Evolutionary conservation across 345 rosid genomes (phyloP), one percentile per base, ranked within the genome.

Genomic region (Eutrema yunnanense): DNA sequence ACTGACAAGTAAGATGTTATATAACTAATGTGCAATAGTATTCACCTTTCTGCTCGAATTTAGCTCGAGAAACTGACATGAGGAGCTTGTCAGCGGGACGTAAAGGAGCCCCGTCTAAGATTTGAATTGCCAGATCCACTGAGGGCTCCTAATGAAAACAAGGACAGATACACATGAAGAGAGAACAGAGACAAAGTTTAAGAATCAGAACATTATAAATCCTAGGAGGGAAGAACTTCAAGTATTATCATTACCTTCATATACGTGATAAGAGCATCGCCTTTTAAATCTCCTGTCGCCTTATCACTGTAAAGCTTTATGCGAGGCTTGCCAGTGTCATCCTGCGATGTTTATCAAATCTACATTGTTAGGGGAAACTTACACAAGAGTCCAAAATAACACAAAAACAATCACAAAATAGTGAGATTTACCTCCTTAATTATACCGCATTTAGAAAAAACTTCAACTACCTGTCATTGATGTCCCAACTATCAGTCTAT

Each of bases 371-470:
- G n/a, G 46, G 11, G 32, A 43, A 52, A 57, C 50, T 58, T 43
- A 51, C 52, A 65, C 33, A 58, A 65, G 43, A 50, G 43, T 56
- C 11, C 40, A 26, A 16, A 40, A 65, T 11, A 48, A 32, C 33
- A 70, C 0, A 8, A 14, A 47, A 43, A 48, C 16, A 46, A 42
- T 58, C 65, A 53, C 38, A 67, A 47, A 50, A 46, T 8, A 73
- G 16, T 42, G 53, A 59, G 55, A 67, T 19, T 38, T 84, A 92
- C 99, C 97, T 92, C 99, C 76, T 92, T 96, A 69, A 96, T 88
- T 79, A 92, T 85, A 68, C 99, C 98, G 64, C 99, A 96, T 84
- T 96, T 96, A 75, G 97, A 87, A 73, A 96, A 96, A 69, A 84
- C 92, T 85, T 87, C 96, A 63, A 79, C 91, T 71, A 96, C 80